A percentile compares a stretch with the other conserved stretches of the same genome.
Evolutionary conservation across 2,329 filamentous ascomycete genomes (phyloP).

Genomic region (Neurospora sp.): DNA sequence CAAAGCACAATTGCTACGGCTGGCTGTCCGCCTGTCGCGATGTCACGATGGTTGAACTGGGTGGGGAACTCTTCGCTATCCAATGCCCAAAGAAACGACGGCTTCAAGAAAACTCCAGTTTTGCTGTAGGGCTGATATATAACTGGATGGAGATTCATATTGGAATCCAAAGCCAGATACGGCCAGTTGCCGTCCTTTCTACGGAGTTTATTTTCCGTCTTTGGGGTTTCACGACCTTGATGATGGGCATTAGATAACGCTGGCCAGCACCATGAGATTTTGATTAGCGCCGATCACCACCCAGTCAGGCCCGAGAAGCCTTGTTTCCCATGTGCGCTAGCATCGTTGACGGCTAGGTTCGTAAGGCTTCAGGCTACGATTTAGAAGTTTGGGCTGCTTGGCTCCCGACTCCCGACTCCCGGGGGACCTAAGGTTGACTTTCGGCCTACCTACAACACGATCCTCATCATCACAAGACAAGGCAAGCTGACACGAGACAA

Average conservation of each 20-base stretch:
- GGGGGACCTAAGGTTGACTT: not conserved
- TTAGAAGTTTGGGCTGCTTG: not conserved
- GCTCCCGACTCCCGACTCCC: not conserved
- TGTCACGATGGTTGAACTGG: not conserved
- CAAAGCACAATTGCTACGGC: not conserved
- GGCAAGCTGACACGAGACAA: not conserved
- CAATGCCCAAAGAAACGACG: not conserved
- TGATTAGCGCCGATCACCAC: not conserved
- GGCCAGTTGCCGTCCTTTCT: not conserved
- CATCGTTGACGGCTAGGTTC: not conserved
- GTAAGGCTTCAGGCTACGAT: not conserved
- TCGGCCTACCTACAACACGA: not conserved
- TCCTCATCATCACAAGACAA: not conserved
- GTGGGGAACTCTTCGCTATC: not conserved
- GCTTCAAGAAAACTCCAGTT: not conserved
- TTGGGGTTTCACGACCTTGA: not conserved
- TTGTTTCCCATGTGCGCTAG: not conserved
- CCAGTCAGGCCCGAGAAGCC: not conserved
- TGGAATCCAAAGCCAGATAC: not conserved
- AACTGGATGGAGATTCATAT: not conserved
- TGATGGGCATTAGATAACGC: not conserved
- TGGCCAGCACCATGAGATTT: not conserved
- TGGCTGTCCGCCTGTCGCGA: not conserved
- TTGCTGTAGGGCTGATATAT: not conserved
- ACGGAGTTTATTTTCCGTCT: not conserved